Evolutionary conservation across 306 rosid genomes (phyloP), one percentile per base, ranked within the genome.

Genomic region (Fragaria nilgerrensis): DNA sequence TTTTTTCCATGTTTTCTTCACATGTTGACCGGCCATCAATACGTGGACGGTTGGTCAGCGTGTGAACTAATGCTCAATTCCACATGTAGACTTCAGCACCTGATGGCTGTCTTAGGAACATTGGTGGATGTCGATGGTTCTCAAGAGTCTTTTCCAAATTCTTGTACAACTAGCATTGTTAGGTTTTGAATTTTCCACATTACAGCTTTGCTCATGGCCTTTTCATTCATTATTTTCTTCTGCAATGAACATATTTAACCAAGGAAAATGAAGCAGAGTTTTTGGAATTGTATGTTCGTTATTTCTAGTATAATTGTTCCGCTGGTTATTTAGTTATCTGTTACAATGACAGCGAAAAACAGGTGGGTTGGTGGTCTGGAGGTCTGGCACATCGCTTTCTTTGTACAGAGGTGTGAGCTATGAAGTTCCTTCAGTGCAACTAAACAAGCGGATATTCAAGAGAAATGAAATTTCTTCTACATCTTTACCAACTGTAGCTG

Each of bases 341-440:
- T 45, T 69, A 75, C 74, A 45, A 73, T 74, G 74, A 82, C 91
- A 95, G 99, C 90, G 93, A 77, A 95, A 92, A 88, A 95, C 99
- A 48, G 99, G 99, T 77, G 99, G 99, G 48, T 78, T 95, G 86
- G 97, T 95, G 80, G 80, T 95, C 73, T 95, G 99, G 99, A 88
- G 99, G 82, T 95, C 99, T 14, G 99, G 99, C 75, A 90, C 91
- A 75, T 92, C 97, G 29, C 86, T 95, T 85, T 92, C 97, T 71
- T 86, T 95, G 37, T 95, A 92, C 85, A 88, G 97, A 90, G 99
- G 97, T 75, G 96, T 92, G 84, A 95, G 91, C 89, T 95, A 90
- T 74, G 93, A 95, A 78, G 86, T 76, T 83, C 93, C 97, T 77
- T 81, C 86, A 27, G 80, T 83, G 75, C 83, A 90, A 74, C 81